These are phyloP conservation scores for Aspergillus proliferans DNA, from an alignment of 2,329 filamentous ascomycete species.

Conservation along the genomic window DNA sequence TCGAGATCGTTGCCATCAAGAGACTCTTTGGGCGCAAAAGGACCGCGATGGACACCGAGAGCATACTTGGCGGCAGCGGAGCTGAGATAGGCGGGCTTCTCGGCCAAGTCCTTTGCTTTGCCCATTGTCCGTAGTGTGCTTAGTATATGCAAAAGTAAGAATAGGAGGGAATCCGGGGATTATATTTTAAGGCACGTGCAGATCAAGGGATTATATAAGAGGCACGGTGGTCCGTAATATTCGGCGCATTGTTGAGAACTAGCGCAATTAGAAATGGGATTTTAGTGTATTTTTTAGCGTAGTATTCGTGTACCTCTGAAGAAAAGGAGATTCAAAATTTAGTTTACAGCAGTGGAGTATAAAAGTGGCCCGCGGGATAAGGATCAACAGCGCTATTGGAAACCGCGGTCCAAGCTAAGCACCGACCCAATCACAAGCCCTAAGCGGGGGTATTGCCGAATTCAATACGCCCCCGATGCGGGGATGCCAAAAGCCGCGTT, in stretches of 20 bases:
- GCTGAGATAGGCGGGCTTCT: slow-evolving; percentile 20
- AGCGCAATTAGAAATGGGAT: too few relatives aligned
- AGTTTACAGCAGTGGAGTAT: too few relatives aligned
- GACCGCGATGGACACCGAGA: slow-evolving; percentile 25
- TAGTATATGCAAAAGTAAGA: background rate
- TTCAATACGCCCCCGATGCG: background rate
- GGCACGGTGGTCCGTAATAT: too few relatives aligned
- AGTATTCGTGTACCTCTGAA: background rate
- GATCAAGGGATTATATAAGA: background rate
- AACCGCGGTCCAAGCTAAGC: slow-evolving; percentile 9
- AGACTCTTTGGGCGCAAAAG: slow-evolving; percentile 12
- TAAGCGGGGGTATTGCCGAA: background rate
- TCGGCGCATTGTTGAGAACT: too few relatives aligned
- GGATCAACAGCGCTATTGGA: slow-evolving; percentile 10
- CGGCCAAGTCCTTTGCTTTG: slow-evolving; percentile 11
- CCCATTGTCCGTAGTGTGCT: slow-evolving; percentile 14
- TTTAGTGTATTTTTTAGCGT: background rate
- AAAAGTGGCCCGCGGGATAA: slow-evolving; percentile 1
- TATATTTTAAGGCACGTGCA: background rate
- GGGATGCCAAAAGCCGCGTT: background rate
- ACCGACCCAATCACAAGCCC: background rate
- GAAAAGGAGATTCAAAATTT: slow-evolving; percentile 7
- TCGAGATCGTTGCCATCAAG: slow-evolving; percentile 16
- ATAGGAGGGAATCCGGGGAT: background rate
- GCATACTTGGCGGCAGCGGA: slow-evolving; percentile 25